Base-by-base conservation (phyloP, 129 eudicot genomes). In the Solidago caesia region DNA sequence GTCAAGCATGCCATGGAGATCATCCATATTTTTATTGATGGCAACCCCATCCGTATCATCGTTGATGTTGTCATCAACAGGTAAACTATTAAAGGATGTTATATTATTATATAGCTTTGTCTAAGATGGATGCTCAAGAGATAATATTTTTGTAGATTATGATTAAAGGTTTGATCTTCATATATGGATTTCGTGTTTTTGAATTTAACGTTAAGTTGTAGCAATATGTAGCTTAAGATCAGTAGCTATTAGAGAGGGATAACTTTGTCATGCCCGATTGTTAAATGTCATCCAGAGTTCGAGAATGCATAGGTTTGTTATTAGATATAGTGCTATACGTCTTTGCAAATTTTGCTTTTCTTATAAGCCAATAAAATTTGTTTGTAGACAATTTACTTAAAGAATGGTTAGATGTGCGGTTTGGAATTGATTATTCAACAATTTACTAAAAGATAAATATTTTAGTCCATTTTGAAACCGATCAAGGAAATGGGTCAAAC, bases 171-270 rank as follows among this genome's bases (percentile, higher is more conserved):
- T 58, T 44, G 44, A n/a, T 68, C 59, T 75, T 75, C 6, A 1
- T 27, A 74, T 74, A 26, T 74, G 49, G 70, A 48, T 64, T 51
- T 74, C 43, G 8, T 42, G 60, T n/a, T 55, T 55, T 71, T 42
- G n/a, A 21, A 8, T 33, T 39, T 44, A n/a, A n/a, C 33, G 6
- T 10, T n/a, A 60, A 46, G 44, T 33, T 62, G 51, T 29, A 26
- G 14, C 33, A 21, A 11, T 44, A 42, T 0, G 47, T 63, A 60
- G 70, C 14, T 25, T 46, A 57, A 44, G 59, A 59, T 73, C 25
- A 25, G 46, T 73, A 27, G 59, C 63, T 74, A 48, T 39, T 29
- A 49, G 46, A 33, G 5, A 70, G 33, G 11, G 71, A 47, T 68
- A 11, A 9, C 4, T 43, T 44, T 21, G 77, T 52, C 21, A 43